Base-by-base conservation (phyloP, 208 protist species). In the Crithidia thermophila region DNA sequence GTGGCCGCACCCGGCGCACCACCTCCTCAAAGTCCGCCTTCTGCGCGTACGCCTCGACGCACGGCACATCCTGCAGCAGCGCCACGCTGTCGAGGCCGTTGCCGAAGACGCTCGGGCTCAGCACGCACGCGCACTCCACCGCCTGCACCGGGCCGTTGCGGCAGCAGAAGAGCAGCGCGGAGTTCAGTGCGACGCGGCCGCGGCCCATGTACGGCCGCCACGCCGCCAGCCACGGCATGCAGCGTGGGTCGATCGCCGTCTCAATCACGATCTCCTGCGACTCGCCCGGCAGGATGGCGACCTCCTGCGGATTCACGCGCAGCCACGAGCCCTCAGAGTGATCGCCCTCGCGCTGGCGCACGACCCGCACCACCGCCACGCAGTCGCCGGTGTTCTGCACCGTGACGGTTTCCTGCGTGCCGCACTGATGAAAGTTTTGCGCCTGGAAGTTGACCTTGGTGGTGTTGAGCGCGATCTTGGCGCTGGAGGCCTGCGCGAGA, bases 51-150 rank as follows among this genome's bases (percentile, higher is more conserved):
- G 84, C 91, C 63, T 75, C 71, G 23, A 79, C 25, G 64, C 85
- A 94, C 14, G 81, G 75, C 23, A 76, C 42, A 55, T 84, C 75
- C 23, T 78, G 69, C 5, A 96, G 74, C 47, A 87, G 52, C 2
- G 70, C 39, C 11, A 94, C 77, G 68, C 85, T 91, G 43, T 94
- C 81, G 9, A 96, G 62, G n/a, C 78, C 81, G 67, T 94, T 94
- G 27, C 80, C 88, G 55, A 91, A 93, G 10, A 94, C 77, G 64
- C 88, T 96, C 20, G 91, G 91, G 33, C 69, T 67, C 31, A 94
- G 59, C 27, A 83, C 60, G 27, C 74, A 78, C 7, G 49, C 70
- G 67, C 91, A 96, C 55, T 88, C 82, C 46, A 96, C 79, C 4
- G 72, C 51, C 43, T 84, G 81, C 31, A 79, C 63, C 31, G 64